A percentile compares a stretch with the other conserved stretches of the same genome.
These are phyloP conservation scores for Centrapalus pauciflorus DNA, from an alignment of 129 eudicot genomes.

Conservation along the genomic window DNA sequence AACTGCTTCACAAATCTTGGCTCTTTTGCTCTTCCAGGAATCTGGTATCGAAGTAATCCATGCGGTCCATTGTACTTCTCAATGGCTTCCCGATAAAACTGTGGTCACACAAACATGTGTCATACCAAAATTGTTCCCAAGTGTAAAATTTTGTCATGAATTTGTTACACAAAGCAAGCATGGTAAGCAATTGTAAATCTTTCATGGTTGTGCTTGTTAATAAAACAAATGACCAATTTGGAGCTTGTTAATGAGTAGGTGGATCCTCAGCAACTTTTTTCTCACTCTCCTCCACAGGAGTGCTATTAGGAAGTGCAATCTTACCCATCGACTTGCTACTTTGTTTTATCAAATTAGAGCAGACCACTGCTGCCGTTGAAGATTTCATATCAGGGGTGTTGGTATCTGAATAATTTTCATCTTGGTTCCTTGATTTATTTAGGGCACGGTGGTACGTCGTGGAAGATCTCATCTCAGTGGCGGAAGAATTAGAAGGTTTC, in stretches of 20 bases:
- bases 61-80: neutral
- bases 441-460: neutral
- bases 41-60: neutral
- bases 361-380: constrained; percentile 16
- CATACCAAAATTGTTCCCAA: neutral
- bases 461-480: constrained; percentile 14
- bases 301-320: constrained; percentile 17
- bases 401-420: neutral
- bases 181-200: neutral
- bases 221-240: neutral
- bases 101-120: constrained; percentile 13
- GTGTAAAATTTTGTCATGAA: constrained; percentile 6
- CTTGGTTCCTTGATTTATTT: neutral
- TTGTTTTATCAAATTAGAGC: constrained; percentile 19
- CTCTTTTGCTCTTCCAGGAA: constrained; percentile 1
- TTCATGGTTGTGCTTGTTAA: constrained; percentile 2
- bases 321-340: constrained; percentile 16
- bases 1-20: neutral
- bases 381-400: constrained; percentile 4
- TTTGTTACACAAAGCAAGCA: constrained; percentile 22
- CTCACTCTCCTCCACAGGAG: constrained; percentile 23
- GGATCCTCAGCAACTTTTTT: constrained; percentile 16
- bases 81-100: constrained; percentile 1
- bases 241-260: constrained; percentile 5
- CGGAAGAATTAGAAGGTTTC: constrained; percentile 27